Conservation (phyloP, 2,329 filamentous ascomycete species). For the Diaporthe vaccinii region DNA sequence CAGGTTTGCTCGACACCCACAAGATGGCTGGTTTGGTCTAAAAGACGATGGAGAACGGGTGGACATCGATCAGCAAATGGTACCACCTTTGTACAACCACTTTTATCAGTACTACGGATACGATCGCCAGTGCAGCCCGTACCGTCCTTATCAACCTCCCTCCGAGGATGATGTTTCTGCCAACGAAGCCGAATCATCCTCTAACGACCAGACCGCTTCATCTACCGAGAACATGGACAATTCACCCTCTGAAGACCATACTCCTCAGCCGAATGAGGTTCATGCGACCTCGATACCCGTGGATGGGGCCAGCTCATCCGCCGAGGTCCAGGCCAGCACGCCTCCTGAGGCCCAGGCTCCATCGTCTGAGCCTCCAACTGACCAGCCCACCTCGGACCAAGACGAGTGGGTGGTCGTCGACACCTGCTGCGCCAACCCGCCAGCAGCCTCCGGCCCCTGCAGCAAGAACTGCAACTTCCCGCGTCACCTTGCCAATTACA, state of each 20-base stretch:
- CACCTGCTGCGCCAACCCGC: not conserved
- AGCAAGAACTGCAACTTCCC: not conserved
- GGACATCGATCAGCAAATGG: not conserved
- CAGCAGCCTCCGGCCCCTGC: not conserved
- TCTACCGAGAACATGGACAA: not conserved
- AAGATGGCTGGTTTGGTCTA: not conserved
- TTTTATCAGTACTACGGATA: not conserved
- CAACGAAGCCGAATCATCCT: not conserved
- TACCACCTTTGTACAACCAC: not conserved
- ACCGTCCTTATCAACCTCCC: too few relatives aligned
- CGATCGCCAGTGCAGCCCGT: not conserved
- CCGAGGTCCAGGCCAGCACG: not conserved
- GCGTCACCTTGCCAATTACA: not conserved
- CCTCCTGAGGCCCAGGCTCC: not conserved
- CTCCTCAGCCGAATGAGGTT: too few relatives aligned
- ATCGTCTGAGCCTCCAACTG: not conserved
- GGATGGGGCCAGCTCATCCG: not conserved
- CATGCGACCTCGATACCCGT: not conserved
- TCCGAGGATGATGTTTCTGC: accelerated
- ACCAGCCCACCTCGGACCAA: not conserved
- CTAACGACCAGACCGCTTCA: not conserved
- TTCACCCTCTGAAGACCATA: not conserved
- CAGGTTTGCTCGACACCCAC: not conserved
- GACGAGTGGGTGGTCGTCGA: not conserved
- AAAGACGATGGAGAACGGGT: not conserved